phyloP scores from a whole-genome alignment of 139 green algal species.

The Spirogloea muscicola region DNA sequence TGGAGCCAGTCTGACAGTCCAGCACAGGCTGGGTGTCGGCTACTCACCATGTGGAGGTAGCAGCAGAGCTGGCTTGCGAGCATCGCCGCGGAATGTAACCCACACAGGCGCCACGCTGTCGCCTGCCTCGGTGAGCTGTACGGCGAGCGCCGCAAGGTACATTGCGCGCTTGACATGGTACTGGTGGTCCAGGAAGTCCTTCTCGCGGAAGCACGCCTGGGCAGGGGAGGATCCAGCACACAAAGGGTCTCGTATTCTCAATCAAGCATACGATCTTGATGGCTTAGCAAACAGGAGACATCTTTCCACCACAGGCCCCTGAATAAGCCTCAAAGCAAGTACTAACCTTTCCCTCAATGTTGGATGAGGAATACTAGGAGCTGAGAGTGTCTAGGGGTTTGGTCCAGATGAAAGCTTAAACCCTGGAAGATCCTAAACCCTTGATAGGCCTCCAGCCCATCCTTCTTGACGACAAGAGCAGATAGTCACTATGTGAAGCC shows the following conservation, averaged over 20 bases:
- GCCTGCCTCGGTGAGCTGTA: not conserved
- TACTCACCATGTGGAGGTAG: conserved; percentile 16
- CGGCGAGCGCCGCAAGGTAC: conserved; percentile 22
- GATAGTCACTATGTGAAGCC: not conserved
- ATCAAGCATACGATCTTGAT: not conserved
- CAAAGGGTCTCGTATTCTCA: not conserved
- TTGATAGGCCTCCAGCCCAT: not conserved
- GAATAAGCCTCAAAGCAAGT: no score
- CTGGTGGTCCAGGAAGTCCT: conserved; percentile 41
- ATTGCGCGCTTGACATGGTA: conserved; percentile 41
- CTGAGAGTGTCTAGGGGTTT: no score
- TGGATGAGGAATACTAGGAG: no score
- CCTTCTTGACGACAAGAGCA: not conserved
- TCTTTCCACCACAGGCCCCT: not conserved
- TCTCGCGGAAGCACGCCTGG: conserved; percentile 43
- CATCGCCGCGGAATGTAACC: conserved; percentile 19
- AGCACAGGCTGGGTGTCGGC: no score
- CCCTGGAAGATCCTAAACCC: no score
- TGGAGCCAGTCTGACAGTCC: no score
- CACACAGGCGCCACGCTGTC: conserved; percentile 4
- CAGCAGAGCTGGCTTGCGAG: conserved; percentile 36
- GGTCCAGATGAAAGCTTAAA: no score
- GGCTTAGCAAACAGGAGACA: not conserved
- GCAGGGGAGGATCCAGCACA: not conserved
- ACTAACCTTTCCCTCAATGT: no score